Evolutionary conservation across 2,329 filamentous ascomycete genomes (phyloP), one percentile per base, ranked within the genome.

Genomic region (Sclerotiophoma versabilis): DNA sequence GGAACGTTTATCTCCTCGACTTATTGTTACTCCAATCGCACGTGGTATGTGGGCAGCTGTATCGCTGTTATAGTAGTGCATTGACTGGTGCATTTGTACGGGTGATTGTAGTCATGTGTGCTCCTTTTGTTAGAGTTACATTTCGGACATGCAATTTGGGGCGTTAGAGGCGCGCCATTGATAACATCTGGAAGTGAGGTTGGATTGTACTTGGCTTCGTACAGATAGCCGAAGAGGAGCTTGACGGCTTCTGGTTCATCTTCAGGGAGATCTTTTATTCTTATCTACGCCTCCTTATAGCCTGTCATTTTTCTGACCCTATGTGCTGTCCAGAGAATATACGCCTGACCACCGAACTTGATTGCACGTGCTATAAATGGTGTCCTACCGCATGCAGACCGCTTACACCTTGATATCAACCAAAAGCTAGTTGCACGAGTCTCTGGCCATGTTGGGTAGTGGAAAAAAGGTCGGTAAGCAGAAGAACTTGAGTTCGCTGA

Each of bases 1-100:
- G 64, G 42, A 11, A 75, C 61, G 8, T 67, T 59, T 3, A 38
- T n/a, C n/a, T n/a, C n/a, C n/a, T n/a, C n/a, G n/a, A n/a, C n/a
- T n/a, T n/a, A n/a, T n/a, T n/a, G n/a, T n/a, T n/a, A n/a, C n/a
- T n/a, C n/a, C n/a, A n/a, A n/a, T n/a, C n/a, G n/a, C n/a, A 6
- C 0, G 60, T 54, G 25, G 15, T 20, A 11, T n/a, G n/a, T n/a
- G n/a, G n/a, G n/a, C n/a, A n/a, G n/a, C n/a, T n/a, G n/a, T n/a
- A n/a, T n/a, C n/a, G n/a, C n/a, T n/a, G n/a, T n/a, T n/a, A n/a
- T n/a, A n/a, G n/a, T n/a, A n/a, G n/a, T n/a, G n/a, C n/a, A n/a
- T n/a, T n/a, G n/a, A n/a, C n/a, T n/a, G n/a, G n/a, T n/a, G n/a
- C n/a, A n/a, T n/a, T n/a, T n/a, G n/a, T n/a, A n/a, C n/a, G n/a